Base-by-base conservation (phyloP, 1,284 basidiomycete species). In the Trametes hirsuta region DNA sequence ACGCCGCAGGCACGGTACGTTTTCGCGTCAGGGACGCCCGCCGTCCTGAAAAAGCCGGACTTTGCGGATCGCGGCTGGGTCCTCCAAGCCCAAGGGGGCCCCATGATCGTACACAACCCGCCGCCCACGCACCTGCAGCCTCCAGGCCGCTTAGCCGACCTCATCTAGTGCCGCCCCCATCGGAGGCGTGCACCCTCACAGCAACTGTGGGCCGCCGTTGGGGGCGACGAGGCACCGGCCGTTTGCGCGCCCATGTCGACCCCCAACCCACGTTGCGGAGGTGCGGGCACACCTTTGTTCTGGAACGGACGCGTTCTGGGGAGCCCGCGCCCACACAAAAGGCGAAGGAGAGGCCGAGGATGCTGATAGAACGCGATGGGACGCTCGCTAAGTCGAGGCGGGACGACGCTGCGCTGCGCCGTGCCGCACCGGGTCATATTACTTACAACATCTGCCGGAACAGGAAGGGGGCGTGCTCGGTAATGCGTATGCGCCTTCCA, bases 341-440 rank as follows among this genome's bases (percentile, higher is more conserved):
- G 14, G 34, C 45, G 39, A 9, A 18, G 37, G 47, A 40, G 10
- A 35, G 10, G 34, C 25, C 22, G 34, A 37, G 9, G 11, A 47
- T 44, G 22, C 55, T 51, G 55, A 57, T 57, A 50, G 55, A 45
- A 56, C 47, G 21, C 42, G 55, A 45, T 46, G 45, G 47, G 41
- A 37, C 47, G 21, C 55, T 57, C 55, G 55, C 47, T 50, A 45
- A 51, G n/a, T 36, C 35, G 45, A 24, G 36, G 24, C 22, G 46
- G 46, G 42, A 37, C 42, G 42, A 30, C 39, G 39, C 5, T 11
- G 39, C 6, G 46, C 37, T 18, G 24, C 24, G 24, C 21, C 11
- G 14, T 30, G 21, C 55, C 37, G 47, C 5, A 37, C 40, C 5
- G 39, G 42, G 55, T 34, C 18, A 50, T 36, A 45, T 50, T 39